phyloP scores from a whole-genome alignment of 495 filamentous ascomycete species.

The Sordaria brevicollis region DNA sequence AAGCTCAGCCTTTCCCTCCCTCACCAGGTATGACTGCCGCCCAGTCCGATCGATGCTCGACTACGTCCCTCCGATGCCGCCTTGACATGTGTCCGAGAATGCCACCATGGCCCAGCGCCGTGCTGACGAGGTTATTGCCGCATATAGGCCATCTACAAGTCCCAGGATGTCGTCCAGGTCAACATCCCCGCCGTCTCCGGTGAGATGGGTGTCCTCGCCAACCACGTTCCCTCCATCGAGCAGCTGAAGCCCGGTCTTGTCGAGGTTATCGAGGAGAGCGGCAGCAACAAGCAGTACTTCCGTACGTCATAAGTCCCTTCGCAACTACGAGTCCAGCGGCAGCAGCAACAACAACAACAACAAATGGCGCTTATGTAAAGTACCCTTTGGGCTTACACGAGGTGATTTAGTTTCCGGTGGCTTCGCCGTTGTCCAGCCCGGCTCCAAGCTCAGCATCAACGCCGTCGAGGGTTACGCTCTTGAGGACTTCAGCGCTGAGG shows the following conservation, averaged over 20 bases:
- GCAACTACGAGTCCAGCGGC: background rate
- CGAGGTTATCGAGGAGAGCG: conserved; percentile 90
- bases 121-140: conserved; percentile 35
- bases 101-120: background rate
- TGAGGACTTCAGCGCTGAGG: conserved; percentile 90
- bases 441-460: conserved; percentile 93
- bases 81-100: background rate
- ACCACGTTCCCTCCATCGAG: conserved; percentile 98
- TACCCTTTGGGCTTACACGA: conserved; percentile 11
- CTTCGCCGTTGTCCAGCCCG: conserved; percentile 92
- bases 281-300: conserved; percentile 93
- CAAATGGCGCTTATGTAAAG: background rate
- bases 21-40: conserved; percentile 71
- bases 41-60: conserved; percentile 1
- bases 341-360: background rate
- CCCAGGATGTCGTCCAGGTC: conserved; percentile 79
- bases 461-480: conserved; percentile 89
- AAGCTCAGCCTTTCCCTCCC: conserved; percentile 93
- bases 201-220: conserved; percentile 98
- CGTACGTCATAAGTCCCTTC: conserved; percentile 48
- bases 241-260: conserved; percentile 94
- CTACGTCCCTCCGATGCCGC: background rate
- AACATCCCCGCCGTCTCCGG: conserved; percentile 97
- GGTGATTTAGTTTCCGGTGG: conserved; percentile 71
- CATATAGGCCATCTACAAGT: conserved; percentile 44